Base-by-base conservation (phyloP, 2,329 filamentous ascomycete species). In the Aureobasidium sp. region DNA sequence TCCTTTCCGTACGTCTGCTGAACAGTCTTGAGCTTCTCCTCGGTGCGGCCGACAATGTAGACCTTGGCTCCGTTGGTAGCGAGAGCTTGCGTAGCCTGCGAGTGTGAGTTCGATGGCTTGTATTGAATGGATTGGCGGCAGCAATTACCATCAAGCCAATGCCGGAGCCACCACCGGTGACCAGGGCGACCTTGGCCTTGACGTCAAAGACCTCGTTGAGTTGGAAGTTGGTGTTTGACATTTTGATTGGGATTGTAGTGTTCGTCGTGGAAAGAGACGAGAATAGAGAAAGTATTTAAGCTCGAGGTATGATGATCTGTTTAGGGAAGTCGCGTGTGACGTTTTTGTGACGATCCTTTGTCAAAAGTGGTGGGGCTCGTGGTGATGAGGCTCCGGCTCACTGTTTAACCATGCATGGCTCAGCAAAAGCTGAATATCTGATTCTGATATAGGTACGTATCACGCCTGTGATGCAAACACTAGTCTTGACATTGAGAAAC, bases 1-100 rank as follows among this genome's bases (percentile, higher is more conserved):
- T 71, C 70, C 63, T 78, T 73, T 51, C 73, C 71, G 64, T 77
- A 74, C 11, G 68, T 71, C 62, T 77, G 70, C 8, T 69, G 75
- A 5, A 78, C 77, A 13, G 68, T 72, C 21, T 78, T 73, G 10
- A 79, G 74, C 69, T 79, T 79, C 61, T 79, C 77, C 60, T 74
- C 67, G 7, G 75, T 78, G 29, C 77, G 73, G 40, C 77, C 77
- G 17, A 74, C 71, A 61, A 79, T 78, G 67, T 79, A 79, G 31
- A 79, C 76, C 66, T 79, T 78, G 27, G 69, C 69, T 2, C 69
- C 69, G 61, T 71, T 71, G 58, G 65, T 60, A 25, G 64, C 64
- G 19, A 66, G 62, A 8, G 47, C 67, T 65, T 78, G 76, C n/a
- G 72, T 73, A 46, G 72, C 68, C 49, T 60, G 10, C 3, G 19